Evolutionary conservation across 345 rosid species (phyloP), one percentile per base, ranked within the genome.

Genomic region (Eucalyptus albens): DNA sequence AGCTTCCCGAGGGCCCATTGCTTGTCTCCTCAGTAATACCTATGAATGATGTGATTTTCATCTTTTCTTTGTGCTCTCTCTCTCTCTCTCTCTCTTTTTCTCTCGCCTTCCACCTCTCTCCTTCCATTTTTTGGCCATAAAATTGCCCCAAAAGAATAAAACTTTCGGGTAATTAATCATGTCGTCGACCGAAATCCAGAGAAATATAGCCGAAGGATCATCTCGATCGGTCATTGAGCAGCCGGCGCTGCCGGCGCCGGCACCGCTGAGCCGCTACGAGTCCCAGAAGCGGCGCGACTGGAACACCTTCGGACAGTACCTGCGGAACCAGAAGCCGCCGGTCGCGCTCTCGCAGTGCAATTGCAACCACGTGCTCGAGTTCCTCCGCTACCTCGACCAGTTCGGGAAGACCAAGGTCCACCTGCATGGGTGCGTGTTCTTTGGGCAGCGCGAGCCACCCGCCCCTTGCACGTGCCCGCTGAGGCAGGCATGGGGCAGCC

Each of bases 401-500:
- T 97, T 97, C 31, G 97, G 98, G 15, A 96, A 97, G 91, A 97
- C 98, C 29, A 97, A 95, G 93, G 98, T 96, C 87, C 99, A 97
- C 90, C 88, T 91, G 49, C 95, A 94, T 50, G 95, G 94, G 65
- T 97, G 99, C 86, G 94, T 93, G 77, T 97, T 95, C 91, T 97
- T 96, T 9, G 99, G 99, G 82, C 96, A 95, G 89, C 98, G 97
- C 6, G 95, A 95, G 89, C 98, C 99, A 33, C 97, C 97, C n/a
- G 97, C 96, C 17, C 98, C 97, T 53, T 97, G 99, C 88, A 93
- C 96, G 17, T 97, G 98, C 86, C 98, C 99, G 45, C 92, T 96
- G 7, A 90, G 94, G 89, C 99, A 97, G 92, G 99, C 99, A 11
- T 96, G 99, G 99, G 99, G 99, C 24, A 96, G 98, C 92, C 96